A percentile compares a stretch with the other conserved stretches of the same genome.
Conservation (phyloP, 2,329 filamentous ascomycete species). For the Paraconiothyrium sp. region DNA sequence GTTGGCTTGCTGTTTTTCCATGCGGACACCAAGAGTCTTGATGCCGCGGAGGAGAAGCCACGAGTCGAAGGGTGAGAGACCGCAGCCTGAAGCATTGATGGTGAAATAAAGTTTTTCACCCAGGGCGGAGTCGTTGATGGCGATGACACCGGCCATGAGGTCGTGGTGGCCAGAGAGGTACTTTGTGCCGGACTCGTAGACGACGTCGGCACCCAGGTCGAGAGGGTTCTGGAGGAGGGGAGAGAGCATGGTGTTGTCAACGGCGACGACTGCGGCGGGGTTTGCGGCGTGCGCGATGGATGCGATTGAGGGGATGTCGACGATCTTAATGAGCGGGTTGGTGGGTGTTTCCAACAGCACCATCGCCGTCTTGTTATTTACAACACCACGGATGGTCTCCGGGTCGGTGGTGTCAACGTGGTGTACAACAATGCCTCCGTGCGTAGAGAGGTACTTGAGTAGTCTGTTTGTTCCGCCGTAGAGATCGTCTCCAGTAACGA, state of each 20-base stretch:
- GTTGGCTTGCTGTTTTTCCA: constrained; percentile 98
- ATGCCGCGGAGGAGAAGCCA: constrained; percentile 95
- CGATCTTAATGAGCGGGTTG: constrained; percentile 97
- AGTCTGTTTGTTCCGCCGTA: constrained; percentile 96
- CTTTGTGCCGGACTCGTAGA: constrained; percentile 98
- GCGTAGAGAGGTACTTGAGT: constrained; percentile 87
- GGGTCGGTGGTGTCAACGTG: constrained; percentile 93
- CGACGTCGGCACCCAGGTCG: constrained; percentile 92
- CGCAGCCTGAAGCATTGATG: constrained; percentile 96
- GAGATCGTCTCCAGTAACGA: constrained; percentile 94
- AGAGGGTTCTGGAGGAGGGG: constrained; percentile 93
- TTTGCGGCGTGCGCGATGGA: constrained; percentile 79
- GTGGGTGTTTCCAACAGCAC: constrained; percentile 96
- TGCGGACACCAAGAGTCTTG: constrained; percentile 95
- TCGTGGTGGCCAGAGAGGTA: constrained; percentile 98
- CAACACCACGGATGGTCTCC: constrained; percentile 72
- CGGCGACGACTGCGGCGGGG: constrained; percentile 81
- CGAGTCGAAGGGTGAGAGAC: constrained; percentile 92
- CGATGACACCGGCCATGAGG: constrained; percentile 97
- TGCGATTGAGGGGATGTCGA: constrained; percentile 86
- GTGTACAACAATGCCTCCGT: constrained; percentile 91
- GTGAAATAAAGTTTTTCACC: constrained; percentile 95
- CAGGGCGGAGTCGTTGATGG: constrained; percentile 81
- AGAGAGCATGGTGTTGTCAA: constrained; percentile 99
- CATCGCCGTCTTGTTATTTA: constrained; percentile 89